Evolutionary conservation across 108 stramenopile species (phyloP).

Genomic region (Pseudonitzschia delicatissima): DNA sequence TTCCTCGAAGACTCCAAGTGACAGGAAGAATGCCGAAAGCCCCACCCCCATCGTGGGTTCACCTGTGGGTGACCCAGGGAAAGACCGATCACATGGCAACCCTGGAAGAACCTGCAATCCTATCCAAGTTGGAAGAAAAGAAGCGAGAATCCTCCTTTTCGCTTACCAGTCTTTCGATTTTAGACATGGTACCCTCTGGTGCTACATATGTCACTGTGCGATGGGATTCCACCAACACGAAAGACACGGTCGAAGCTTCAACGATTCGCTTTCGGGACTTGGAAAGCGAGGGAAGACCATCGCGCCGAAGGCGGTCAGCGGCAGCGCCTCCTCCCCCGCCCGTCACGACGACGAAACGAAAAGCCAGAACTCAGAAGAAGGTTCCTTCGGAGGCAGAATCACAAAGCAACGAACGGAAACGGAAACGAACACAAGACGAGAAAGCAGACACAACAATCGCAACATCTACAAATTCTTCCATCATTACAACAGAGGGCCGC

Average conservation of each 20-base stretch:
- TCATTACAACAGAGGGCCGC: background rate
- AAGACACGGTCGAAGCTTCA: background rate
- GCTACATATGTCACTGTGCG: background rate
- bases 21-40: no score
- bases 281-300: background rate
- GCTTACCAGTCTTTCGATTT: no score
- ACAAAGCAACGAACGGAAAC: background rate
- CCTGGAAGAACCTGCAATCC: background rate
- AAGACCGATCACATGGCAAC: constrained; percentile 11
- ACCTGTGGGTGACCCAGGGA: constrained; percentile 8
- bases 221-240: background rate
- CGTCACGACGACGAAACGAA: background rate
- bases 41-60: no score
- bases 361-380: no score
- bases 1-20: no score
- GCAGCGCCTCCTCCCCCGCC: background rate
- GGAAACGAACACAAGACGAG: no score
- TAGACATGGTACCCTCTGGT: no score
- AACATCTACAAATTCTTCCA: background rate
- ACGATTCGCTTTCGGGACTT: background rate
- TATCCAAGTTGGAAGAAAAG: no score
- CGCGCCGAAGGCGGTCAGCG: no score
- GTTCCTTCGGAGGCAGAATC: background rate
- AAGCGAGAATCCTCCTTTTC: no score
- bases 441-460: background rate